Base-by-base conservation (phyloP, 1,284 basidiomycete genomes). In the Xerocomus cyaneibrunnescens region DNA sequence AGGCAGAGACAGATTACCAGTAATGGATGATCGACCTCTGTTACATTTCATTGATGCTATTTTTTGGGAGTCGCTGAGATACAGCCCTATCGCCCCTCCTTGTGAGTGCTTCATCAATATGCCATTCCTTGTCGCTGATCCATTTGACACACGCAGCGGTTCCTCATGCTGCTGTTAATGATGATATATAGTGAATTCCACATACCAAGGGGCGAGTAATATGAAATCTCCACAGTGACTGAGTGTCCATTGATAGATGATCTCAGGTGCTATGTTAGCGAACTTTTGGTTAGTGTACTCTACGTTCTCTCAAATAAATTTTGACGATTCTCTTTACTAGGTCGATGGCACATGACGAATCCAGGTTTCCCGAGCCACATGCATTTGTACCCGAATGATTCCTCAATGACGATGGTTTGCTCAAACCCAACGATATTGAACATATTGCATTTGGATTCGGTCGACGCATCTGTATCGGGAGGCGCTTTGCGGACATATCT, bases 11-110 rank as follows among this genome's bases (percentile, higher is more conserved):
- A 61, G 65, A 17, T 45, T 72, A 0, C 74, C 73, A 0, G 54
- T 54, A 1, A 62, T 72, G 13, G 44, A 50, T 3, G 72, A 74
- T 45, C 48, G 57, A 2, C 48, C 55, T 7, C 44, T 37, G 1
- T 50, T 74, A 14, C 65, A 67, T 1, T 69, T 70, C 38, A 34
- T 74, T 5, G 60, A 67, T 12, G 66, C 67, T 1, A 53, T 67
- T 6, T 39, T 69, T 8, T 54, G 62, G 22, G 72, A 74, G 52
- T 45, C 51, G 0, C 37, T 67, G 13, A 52, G 55, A 13, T 57
- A 44, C 30, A 31, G 14, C 2, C 32, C 50, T 2, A 13, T 54
- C n/a, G 16, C 14, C 5, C 57, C 61, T 19, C 28, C 59, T 14
- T 48, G 62, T 59, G 31, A 36, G 51, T 38, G 10, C 13, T 40